Percentiles rank a stretch among this genome's conserved stretches.
Conservation (phyloP, 257 asterid genomes). For the Ajuga chamaepitys region DNA sequence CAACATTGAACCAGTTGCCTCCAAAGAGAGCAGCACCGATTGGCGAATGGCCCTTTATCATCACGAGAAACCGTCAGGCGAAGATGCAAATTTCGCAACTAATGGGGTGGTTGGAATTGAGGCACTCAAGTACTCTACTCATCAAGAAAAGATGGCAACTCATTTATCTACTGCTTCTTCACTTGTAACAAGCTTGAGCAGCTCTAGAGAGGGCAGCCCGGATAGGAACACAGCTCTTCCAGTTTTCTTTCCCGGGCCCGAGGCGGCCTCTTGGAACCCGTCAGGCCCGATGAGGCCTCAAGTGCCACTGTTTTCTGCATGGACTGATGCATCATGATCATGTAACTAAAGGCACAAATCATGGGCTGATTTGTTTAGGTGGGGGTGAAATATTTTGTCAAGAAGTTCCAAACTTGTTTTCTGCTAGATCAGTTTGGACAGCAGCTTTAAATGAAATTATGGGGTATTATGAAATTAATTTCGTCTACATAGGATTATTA, state of each 20-base stretch:
- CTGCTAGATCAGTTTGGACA: constrained; percentile 1
- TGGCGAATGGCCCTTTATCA: constrained; percentile 56
- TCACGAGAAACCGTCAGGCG: constrained; percentile 24
- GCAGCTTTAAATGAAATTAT: constrained; percentile 22
- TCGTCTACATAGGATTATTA: constrained; percentile 7
- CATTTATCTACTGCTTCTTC: constrained; percentile 44
- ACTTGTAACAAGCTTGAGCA: constrained; percentile 41
- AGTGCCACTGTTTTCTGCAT: constrained; percentile 75
- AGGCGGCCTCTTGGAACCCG: constrained; percentile 45
- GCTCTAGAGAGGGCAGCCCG: constrained; percentile 69
- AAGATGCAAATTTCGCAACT: constrained; percentile 23
- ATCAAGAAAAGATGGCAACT: constrained; percentile 24
- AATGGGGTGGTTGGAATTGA: constrained; percentile 30
- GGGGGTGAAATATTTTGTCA: constrained; percentile 12
- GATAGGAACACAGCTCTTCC: constrained; percentile 26
- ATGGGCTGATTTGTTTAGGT: constrained; percentile 21
- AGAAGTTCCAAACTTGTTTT: constrained; percentile 15
- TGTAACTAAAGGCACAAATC: constrained; percentile 10
- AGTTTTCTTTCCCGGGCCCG: constrained; percentile 29
- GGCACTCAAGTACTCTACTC: constrained; percentile 10
- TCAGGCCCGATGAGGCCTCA: constrained; percentile 60
- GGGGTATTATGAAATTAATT: constrained; percentile 20
- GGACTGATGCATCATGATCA: constrained; percentile 67
- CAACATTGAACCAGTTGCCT: constrained; percentile 11
- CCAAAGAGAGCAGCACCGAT: constrained; percentile 24